Evolutionary conservation across 2,329 filamentous ascomycete genomes (phyloP).

Genomic region (Stemphylium beticola): DNA sequence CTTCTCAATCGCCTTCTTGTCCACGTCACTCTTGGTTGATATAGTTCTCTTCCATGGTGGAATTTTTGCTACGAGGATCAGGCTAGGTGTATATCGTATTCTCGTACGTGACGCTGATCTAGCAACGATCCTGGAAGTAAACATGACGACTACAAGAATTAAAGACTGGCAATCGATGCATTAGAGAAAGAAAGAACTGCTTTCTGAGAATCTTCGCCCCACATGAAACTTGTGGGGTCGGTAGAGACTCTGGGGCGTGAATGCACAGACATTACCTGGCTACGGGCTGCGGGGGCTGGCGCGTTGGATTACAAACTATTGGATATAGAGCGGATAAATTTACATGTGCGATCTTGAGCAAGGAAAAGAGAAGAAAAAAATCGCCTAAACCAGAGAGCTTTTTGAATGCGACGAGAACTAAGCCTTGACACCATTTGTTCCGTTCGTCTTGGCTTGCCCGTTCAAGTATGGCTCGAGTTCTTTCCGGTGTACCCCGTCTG

Average conservation of each 20-base stretch:
- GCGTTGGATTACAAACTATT: neutral
- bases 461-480: slow-evolving; percentile 34
- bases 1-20: slow-evolving; percentile 50
- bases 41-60: slow-evolving; percentile 39
- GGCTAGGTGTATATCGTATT: neutral
- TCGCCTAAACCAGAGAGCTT: neutral
- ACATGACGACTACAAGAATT: slow-evolving; percentile 21
- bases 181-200: slow-evolving; percentile 20
- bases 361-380: neutral
- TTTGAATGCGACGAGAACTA: neutral
- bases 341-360: neutral
- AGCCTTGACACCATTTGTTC: slow-evolving; percentile 10
- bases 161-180: slow-evolving; percentile 8
- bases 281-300: neutral
- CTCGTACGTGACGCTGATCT: slow-evolving; percentile 7
- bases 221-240: slow-evolving; percentile 40
- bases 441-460: slow-evolving; percentile 16
- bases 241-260: slow-evolving; percentile 3
- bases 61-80: slow-evolving; percentile 5
- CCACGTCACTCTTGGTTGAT: slow-evolving; percentile 48
- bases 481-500: slow-evolving; percentile 37
- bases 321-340: neutral
- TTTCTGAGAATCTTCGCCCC: slow-evolving; percentile 22
- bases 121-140: slow-evolving; percentile 10
- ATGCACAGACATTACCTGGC: slow-evolving; percentile 18